A percentile compares a stretch with the other conserved stretches of the same genome.
phyloP scores from a whole-genome alignment of 1,284 basidiomycete genomes.

The Heterobasidion occidentale region DNA sequence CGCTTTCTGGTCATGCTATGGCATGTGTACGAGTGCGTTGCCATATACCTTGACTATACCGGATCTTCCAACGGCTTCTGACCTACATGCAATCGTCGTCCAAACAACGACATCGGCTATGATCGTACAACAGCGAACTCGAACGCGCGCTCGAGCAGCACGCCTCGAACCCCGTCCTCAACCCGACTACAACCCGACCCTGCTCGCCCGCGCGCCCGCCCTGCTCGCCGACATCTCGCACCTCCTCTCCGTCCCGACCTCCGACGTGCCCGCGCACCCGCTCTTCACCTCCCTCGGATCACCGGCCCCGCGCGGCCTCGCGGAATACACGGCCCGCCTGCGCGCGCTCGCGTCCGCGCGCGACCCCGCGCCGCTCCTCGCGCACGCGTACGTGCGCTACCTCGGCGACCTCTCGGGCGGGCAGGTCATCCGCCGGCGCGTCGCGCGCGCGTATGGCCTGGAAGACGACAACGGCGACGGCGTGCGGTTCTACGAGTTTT shows the following conservation, averaged over 20 bases:
- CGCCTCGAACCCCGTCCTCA: conserved; percentile 51
- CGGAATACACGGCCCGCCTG: conserved; percentile 44
- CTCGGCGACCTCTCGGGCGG: conserved; percentile 84
- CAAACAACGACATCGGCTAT: not conserved
- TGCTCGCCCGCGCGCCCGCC: conserved; percentile 52
- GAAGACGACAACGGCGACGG: conserved; percentile 43
- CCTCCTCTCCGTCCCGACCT: conserved; percentile 48
- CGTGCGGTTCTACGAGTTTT: conserved; percentile 69
- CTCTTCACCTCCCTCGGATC: conserved; percentile 37
- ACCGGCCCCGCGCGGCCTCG: conserved; percentile 26
- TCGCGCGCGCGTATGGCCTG: conserved; percentile 63
- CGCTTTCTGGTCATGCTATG: conserved; percentile 71
- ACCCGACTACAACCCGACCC: conserved; percentile 66
- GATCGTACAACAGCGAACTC: conserved; percentile 36
- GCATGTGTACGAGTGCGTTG: conserved; percentile 69
- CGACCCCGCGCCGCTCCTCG: conserved; percentile 54
- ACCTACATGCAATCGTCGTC: not conserved
- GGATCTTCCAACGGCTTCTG: not conserved
- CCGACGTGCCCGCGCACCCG: conserved; percentile 48
- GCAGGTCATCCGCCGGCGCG: conserved; percentile 59
- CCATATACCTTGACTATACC: not conserved
- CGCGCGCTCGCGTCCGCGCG: conserved; percentile 33
- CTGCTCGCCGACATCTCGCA: conserved; percentile 63
- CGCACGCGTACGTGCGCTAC: conserved; percentile 80
- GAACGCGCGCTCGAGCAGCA: conserved; percentile 61